Conservation (phyloP, 192 early-diverging fungal genomes). For the Nowakowskiella sp. region DNA sequence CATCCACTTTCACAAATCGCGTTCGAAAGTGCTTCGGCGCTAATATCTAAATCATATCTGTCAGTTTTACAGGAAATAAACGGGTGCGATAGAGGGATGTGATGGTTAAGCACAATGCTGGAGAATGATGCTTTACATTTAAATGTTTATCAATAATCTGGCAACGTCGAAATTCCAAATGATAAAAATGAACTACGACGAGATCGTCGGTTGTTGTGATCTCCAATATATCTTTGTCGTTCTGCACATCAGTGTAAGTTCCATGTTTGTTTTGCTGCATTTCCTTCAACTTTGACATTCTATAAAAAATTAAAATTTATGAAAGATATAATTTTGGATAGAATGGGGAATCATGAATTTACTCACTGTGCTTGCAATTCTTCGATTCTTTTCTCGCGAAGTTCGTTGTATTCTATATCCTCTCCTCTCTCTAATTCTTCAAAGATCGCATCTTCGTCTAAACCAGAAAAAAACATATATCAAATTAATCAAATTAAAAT, state of each 20-base stretch:
- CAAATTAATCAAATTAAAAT: no score
- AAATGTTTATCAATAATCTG: slow-evolving; percentile 89
- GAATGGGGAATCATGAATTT: no score
- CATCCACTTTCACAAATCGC: slow-evolving; percentile 80
- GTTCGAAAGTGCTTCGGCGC: slow-evolving; percentile 75
- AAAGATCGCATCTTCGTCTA: no score
- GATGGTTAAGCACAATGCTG: background rate
- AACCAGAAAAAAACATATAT: no score
- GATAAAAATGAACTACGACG: slow-evolving; percentile 79
- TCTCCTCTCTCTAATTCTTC: no score
- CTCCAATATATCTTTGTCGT: slow-evolving; percentile 79
- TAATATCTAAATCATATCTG: slow-evolving; percentile 46
- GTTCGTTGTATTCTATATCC: no score
- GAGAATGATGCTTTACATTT: slow-evolving; percentile 32
- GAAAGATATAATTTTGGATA: no score
- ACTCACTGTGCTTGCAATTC: no score
- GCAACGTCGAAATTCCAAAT: slow-evolving; percentile 89
- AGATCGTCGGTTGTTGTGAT: slow-evolving; percentile 64
- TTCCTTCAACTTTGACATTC: slow-evolving; percentile 53
- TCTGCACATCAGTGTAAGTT: slow-evolving; percentile 59
- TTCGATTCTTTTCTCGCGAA: no score
- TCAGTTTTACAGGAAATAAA: no score
- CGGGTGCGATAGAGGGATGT: background rate
- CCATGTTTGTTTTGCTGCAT: slow-evolving; percentile 62
- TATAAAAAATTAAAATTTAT: no score